Base-by-base conservation (phyloP, 73 alveolate species). In the Paraurostyla sp. region DNA sequence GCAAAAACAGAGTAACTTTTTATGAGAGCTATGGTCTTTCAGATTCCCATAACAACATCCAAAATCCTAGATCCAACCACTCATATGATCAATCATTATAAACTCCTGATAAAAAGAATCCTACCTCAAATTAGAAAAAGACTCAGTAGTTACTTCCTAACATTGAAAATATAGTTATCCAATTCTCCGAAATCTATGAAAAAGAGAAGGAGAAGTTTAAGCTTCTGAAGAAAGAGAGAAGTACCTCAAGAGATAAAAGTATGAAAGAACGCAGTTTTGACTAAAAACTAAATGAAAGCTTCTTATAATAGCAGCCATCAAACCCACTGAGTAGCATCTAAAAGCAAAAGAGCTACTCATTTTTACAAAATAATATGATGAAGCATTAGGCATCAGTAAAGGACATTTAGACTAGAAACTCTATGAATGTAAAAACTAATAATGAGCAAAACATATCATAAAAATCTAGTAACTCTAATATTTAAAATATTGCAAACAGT, bases 101-200 rank as follows among this genome's bases (percentile, higher is more conserved):
- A n/a, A n/a, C n/a, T n/a, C n/a, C n/a, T n/a, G 38, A 56, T 15
- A 56, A 22, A 15, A 56, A 56, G 36, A 56, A 56, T 56, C 13
- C 7, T 11, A 15, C 33, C 9, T 6, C 71, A 18, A 22, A 6
- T 18, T 13, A 54, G 33, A 7, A 54, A 20, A 54, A 23, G 13
- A 18, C 11, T 54, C 7, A 54, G 22, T 54, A 54, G 71, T 45
- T 29, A 32, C 51, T 11, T 29, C 35, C 52, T 9, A 60, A 60
- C 32, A 27, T 60, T 60, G 78, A 60, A 60, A 60, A 60, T 6
- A 60, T 60, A 30, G 78, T 60, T 27, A 60, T 60, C 9, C 22
- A 50, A 13, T 60, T 60, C 50, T 33, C 22, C 29, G 78, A 60
- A 23, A 60, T 60, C 15, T 60, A 60, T 60, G 78, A 60, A 27